A percentile compares a stretch with the other conserved stretches of the same genome.
These are phyloP conservation scores for Diaporthe citri DNA, from an alignment of 2,329 filamentous ascomycete genomes.

Conservation along the genomic window DNA sequence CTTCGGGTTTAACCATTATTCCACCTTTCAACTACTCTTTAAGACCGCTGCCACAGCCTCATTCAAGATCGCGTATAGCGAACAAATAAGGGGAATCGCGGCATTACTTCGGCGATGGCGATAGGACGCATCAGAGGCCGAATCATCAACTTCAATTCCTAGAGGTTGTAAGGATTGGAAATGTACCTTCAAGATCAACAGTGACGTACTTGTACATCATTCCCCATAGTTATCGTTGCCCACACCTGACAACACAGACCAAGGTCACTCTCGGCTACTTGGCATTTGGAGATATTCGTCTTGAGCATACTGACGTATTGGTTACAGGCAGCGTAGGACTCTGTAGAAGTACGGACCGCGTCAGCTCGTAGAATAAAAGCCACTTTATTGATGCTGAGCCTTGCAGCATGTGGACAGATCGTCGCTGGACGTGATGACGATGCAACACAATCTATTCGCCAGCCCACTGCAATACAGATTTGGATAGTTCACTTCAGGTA, in stretches of 20 bases:
- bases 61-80: neutral
- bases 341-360: neutral
- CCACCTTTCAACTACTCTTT: neutral
- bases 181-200: neutral
- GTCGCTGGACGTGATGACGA: neutral
- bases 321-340: neutral
- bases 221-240: neutral
- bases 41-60: neutral
- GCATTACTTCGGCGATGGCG: neutral
- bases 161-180: neutral
- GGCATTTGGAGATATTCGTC: neutral
- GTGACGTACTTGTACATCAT: neutral
- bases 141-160: neutral
- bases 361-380: neutral
- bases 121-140: neutral
- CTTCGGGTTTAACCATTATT: constrained; percentile 3
- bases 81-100: neutral
- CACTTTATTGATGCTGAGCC: neutral
- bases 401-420: neutral
- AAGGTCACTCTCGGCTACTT: neutral
- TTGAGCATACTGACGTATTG: neutral
- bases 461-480: neutral
- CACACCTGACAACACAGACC: neutral
- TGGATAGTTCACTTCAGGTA: neutral
- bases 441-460: neutral